Conservation (phyloP, 495 filamentous ascomycete species). For the Annulohypoxylon nitens region DNA sequence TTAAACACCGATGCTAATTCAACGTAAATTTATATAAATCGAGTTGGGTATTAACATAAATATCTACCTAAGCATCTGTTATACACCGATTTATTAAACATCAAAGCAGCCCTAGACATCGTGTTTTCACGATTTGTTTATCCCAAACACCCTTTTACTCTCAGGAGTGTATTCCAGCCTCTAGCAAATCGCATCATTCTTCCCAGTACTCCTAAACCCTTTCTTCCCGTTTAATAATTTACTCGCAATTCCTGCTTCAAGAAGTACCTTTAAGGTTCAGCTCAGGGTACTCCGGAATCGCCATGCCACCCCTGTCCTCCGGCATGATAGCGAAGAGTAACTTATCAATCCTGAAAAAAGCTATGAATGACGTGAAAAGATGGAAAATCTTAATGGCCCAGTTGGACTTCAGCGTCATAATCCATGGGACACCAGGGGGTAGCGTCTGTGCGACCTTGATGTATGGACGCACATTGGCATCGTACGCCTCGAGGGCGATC, state of each 20-base stretch:
- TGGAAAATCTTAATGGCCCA: slow-evolving; percentile 51
- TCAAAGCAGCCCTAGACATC: not conserved
- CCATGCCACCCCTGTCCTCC: slow-evolving; percentile 52
- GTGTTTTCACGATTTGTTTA: not conserved
- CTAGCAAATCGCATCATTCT: not conserved
- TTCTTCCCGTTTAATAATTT: not conserved
- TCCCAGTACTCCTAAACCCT: not conserved
- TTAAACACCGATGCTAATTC: not conserved
- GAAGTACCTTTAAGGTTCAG: slow-evolving; percentile 22
- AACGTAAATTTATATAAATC: not conserved
- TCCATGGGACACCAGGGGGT: slow-evolving; percentile 30
- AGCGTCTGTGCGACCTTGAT: slow-evolving; percentile 56
- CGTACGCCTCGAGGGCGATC: slow-evolving; percentile 59
- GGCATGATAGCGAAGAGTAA: slow-evolving; percentile 45
- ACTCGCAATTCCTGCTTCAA: not conserved
- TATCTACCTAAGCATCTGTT: not conserved
- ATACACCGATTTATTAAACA: not conserved
- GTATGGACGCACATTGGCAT: slow-evolving; percentile 56
- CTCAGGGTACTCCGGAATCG: slow-evolving; percentile 59
- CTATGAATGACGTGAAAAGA: slow-evolving; percentile 49
- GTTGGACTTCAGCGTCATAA: slow-evolving; percentile 45
- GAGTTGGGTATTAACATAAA: not conserved
- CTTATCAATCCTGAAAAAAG: slow-evolving; percentile 52
- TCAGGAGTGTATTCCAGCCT: not conserved
- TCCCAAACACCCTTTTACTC: not conserved